These are phyloP conservation scores for Eucalyptus tenuipes DNA, from an alignment of 345 rosid genomes.

Conservation along the genomic window DNA sequence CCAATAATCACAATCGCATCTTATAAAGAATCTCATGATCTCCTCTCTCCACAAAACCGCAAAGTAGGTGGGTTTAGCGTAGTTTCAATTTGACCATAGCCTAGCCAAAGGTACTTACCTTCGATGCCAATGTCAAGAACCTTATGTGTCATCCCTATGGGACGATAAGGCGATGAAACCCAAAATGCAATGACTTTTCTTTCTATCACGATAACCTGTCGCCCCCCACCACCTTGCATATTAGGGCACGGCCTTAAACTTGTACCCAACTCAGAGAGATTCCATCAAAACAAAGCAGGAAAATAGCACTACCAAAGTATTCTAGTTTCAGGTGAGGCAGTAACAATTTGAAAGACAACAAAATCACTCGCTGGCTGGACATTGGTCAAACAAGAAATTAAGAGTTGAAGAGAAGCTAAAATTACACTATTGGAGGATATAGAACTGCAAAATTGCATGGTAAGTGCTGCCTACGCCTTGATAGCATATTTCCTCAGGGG, in stretches of 20 bases:
- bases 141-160: background rate
- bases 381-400: background rate
- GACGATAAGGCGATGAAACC: background rate
- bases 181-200: background rate
- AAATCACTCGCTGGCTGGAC: background rate
- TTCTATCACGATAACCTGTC: background rate
- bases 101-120: background rate
- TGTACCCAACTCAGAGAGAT: background rate
- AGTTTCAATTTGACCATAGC: background rate
- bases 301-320: background rate
- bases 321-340: background rate
- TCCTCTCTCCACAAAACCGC: background rate
- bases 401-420: background rate
- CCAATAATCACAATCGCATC: background rate
- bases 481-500: conserved; percentile 89
- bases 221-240: background rate
- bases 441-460: background rate
- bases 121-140: background rate
- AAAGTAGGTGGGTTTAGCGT: background rate
- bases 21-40: background rate
- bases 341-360: background rate
- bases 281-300: background rate
- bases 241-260: background rate
- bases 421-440: background rate
- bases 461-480: conserved; percentile 40